Evolutionary conservation across 192 early-diverging fungal species (phyloP), one percentile per base, ranked within the genome.

Genomic region (Rhizophagus sp.): DNA sequence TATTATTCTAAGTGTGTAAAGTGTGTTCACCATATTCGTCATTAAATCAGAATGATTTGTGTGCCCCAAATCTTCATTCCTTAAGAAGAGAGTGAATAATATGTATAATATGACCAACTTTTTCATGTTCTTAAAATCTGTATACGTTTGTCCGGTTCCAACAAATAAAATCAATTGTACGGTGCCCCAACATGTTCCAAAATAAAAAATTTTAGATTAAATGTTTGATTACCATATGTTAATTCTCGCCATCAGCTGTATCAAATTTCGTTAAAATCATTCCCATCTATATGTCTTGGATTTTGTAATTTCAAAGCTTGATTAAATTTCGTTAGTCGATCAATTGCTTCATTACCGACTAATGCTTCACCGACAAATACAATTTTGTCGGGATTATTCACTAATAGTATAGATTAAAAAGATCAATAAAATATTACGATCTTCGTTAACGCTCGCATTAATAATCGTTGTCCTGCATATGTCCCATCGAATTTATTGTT

Each of bases 391-490:
- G 97, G 96, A 50, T 91, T 89, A 83, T 98, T 98, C 34, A 87
- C 88, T 90, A 82, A 19, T 36, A 13, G 17, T 67, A 68, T 15
- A 47, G 1, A 36, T 49, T 15, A 47, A 57, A 30, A 30, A 52
- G 10, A 4, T n/a, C 34, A n/a, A 50, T 36, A 36, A 30, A 12
- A 70, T 30, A 30, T 30, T 30, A 30, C 30, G 30, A 30, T 30
- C 84, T 98, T 98, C 36, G 97, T 92, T 73, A 98, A 87, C 0
- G 97, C 95, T 22, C 97, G 90, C 97, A 98, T 98, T 81, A 98
- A 83, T 8, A 96, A 96, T 85, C 97, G 79, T 97, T 98, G 81
- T 98, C 97, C 83, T 98, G 97, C 97, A 98, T 97, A 49, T 96
- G 91, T 2, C 97, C 96, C 7, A 34, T 34, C 33, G 2, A 34